phyloP scores from a whole-genome alignment of 768 basidiomycete species.

The Coprinopsis cinerea region DNA sequence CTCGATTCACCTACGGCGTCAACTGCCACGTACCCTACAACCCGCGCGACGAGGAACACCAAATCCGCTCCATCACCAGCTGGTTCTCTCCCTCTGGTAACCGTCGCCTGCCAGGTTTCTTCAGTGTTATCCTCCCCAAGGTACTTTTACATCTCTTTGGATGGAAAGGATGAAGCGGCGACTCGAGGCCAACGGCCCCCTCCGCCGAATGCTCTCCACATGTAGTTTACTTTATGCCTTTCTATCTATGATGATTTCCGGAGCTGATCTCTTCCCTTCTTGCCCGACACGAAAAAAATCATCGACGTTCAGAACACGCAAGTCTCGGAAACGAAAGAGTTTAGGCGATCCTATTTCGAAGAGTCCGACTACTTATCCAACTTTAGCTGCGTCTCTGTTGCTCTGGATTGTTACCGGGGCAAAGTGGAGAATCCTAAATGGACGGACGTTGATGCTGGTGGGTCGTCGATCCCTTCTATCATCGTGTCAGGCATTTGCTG shows the following conservation, averaged over 20 bases:
- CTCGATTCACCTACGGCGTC: conserved; percentile 21
- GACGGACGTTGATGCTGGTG: conserved; percentile 13
- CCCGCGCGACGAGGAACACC: conserved; percentile 18
- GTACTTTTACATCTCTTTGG: conserved; percentile 5
- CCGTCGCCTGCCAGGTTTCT: conserved; percentile 13
- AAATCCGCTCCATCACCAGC: conserved; percentile 10
- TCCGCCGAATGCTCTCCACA: no score
- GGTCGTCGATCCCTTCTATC: not conserved
- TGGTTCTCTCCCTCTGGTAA: conserved; percentile 12
- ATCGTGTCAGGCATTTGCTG: not conserved
- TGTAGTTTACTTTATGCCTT: not conserved
- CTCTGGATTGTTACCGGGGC: conserved; percentile 17
- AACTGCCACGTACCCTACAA: conserved; percentile 16
- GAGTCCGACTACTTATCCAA: conserved; percentile 11
- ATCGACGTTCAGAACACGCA: conserved; percentile 19
- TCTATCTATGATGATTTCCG: not conserved
- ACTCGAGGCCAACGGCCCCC: no score
- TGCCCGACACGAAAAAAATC: no score
- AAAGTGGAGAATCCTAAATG: conserved; percentile 7
- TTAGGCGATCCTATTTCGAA: conserved; percentile 14
- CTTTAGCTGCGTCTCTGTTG: conserved; percentile 8
- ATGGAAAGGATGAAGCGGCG: not conserved
- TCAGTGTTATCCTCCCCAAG: conserved; percentile 15
- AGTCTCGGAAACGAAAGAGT: conserved; percentile 18
- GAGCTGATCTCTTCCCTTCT: not conserved